A percentile compares a stretch with the other conserved stretches of the same genome.
These are phyloP conservation scores for Solanum bukasovii DNA, from an alignment of 257 asterid genomes.

Conservation along the genomic window DNA sequence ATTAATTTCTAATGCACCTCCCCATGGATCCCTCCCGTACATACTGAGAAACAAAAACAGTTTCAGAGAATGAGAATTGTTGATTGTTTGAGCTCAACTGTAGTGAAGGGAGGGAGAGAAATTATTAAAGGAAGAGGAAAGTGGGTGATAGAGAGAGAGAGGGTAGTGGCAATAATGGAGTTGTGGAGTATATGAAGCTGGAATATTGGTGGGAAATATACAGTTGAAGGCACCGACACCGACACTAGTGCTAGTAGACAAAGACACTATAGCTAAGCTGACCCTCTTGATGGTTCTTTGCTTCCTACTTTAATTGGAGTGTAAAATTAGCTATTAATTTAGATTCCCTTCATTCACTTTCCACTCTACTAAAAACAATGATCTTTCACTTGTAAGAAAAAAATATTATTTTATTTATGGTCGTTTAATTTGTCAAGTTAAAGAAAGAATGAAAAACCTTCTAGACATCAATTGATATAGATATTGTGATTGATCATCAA, in stretches of 20 bases:
- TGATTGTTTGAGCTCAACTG: background rate
- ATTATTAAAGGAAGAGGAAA: background rate
- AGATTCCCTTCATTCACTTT: background rate
- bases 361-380: background rate
- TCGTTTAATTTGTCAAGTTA: no score
- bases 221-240: constrained; percentile 8
- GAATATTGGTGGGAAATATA: background rate
- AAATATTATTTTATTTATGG: no score
- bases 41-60: constrained; percentile 14
- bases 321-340: background rate
- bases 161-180: constrained; percentile 5
- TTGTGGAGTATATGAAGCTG: constrained; percentile 4
- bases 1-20: constrained; percentile 81
- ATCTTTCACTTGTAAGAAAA: background rate
- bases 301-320: background rate
- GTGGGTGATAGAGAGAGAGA: background rate
- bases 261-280: constrained; percentile 18
- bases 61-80: no score
- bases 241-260: constrained; percentile 21
- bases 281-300: background rate
- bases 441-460: no score
- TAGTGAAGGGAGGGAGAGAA: background rate
- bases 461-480: no score
- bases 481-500: no score
- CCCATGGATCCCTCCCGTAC: constrained; percentile 99